phyloP scores from a whole-genome alignment of 108 stramenopile species.

The Schizochytrium sp. region DNA sequence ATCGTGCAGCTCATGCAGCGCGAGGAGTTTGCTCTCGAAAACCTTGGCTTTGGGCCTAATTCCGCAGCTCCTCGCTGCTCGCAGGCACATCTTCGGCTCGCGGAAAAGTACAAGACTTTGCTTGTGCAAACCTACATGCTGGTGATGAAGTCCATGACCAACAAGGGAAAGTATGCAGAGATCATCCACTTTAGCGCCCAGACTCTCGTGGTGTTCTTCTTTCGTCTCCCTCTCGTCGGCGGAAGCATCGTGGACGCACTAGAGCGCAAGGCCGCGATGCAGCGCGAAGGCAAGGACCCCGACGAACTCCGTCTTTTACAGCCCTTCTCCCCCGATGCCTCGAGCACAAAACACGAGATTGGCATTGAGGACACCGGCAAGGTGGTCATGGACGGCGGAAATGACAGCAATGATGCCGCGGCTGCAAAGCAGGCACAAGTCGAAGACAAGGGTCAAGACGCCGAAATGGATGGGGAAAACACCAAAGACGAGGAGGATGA shows the following conservation, averaged over 20 bases:
- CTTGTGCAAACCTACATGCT: not conserved
- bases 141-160: slow-evolving; percentile 17
- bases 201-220: not conserved
- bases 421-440: too few relatives aligned
- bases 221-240: not conserved
- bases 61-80: not conserved
- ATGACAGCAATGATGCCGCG: too few relatives aligned
- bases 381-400: too few relatives aligned
- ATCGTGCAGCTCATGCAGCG: slow-evolving; percentile 11
- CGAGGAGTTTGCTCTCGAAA: not conserved
- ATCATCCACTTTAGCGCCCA: slow-evolving; percentile 19
- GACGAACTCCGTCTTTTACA: not conserved
- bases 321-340: not conserved
- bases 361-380: too few relatives aligned
- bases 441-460: too few relatives aligned
- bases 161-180: not conserved
- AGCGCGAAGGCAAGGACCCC: not conserved
- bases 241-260: not conserved
- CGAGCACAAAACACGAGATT: not conserved
- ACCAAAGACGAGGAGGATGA: too few relatives aligned
- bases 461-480: too few relatives aligned
- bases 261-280: not conserved
- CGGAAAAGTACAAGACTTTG: not conserved
- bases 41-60: not conserved
- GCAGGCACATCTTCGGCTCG: not conserved